Percentiles rank a stretch among this genome's conserved stretches.
Evolutionary conservation across 1,284 basidiomycete species (phyloP).

Genomic region (Ganoderma sinense): DNA sequence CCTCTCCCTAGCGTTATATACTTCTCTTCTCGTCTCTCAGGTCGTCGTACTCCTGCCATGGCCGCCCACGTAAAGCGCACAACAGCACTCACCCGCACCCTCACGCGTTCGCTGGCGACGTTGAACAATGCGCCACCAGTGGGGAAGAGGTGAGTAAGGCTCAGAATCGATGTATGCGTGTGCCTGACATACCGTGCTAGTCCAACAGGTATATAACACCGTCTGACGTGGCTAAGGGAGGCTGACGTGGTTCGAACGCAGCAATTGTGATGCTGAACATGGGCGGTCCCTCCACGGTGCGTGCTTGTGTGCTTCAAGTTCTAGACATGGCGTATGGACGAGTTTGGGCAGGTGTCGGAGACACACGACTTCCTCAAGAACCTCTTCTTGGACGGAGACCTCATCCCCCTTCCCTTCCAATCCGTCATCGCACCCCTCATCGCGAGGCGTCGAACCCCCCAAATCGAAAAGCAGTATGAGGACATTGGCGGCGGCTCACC

Average conservation of each 20-base stretch:
- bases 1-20: constrained; percentile 20
- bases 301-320: constrained; percentile 32
- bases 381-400: constrained; percentile 94
- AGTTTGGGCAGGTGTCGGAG: constrained; percentile 70
- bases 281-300: constrained; percentile 94
- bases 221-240: background rate
- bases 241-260: constrained; percentile 38
- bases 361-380: constrained; percentile 93
- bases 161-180: background rate
- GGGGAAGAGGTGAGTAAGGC: constrained; percentile 45
- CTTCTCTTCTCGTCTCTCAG: constrained; percentile 15
- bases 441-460: constrained; percentile 90
- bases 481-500: constrained; percentile 98
- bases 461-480: constrained; percentile 94
- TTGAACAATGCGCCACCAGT: constrained; percentile 42
- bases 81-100: constrained; percentile 28
- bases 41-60: constrained; percentile 24
- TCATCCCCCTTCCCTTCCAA: constrained; percentile 97
- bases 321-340: background rate
- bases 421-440: constrained; percentile 88
- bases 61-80: constrained; percentile 27
- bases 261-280: constrained; percentile 98
- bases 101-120: constrained; percentile 46
- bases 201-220: constrained; percentile 62
- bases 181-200: constrained; percentile 41